Evolutionary conservation across 805 yeast species (phyloP), one percentile per base, ranked within the genome.

Genomic region (Dipodascus albidus): DNA sequence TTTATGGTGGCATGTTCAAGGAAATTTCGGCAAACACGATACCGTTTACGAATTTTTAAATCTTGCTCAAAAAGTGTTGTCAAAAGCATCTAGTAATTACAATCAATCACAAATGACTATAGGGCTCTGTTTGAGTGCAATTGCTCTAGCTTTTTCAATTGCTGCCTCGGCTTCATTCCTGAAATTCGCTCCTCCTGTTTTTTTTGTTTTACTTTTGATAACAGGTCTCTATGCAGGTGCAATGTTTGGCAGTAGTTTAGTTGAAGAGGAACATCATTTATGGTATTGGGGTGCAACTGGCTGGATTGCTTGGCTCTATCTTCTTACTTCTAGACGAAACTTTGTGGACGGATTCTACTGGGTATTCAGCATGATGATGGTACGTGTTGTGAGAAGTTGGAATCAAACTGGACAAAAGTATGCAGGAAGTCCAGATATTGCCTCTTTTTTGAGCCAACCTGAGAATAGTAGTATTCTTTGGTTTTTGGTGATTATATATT

Each of bases 251-350:
- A 87, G 95, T 56, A 90, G 96, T 23, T 73, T 90, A 54, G 85
- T 93, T 17, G 99, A 93, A 63, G 99, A 93, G 66, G 99, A 93
- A 64, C 95, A 93, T 64, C 96, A 90, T 64, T 67, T 90, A 17
- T 93, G 99, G 99, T 93, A 95, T 87, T 85, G 87, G 82, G 70
- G 77, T 21, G 64, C 77, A 0, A 71, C 78, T 0, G 74, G 76
- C 0, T 58, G 60, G 55, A 54, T 62, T 50, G 62, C 63, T 17
- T 63, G 57, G 54, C 54, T 52, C 49, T 64, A 15, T 47, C 58
- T 62, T 27, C 52, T 58, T 2, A 54, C 59, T 2, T 51, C 60
- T 14, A 51, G 64, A 21, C 55, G 53, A 48, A 52, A 54, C 23
- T 58, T 58, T 50, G 48, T 52, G 2, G 51, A 55, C 33, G 63